phyloP scores from a whole-genome alignment of 768 basidiomycete species.

The Gautieria morchelliformis region DNA sequence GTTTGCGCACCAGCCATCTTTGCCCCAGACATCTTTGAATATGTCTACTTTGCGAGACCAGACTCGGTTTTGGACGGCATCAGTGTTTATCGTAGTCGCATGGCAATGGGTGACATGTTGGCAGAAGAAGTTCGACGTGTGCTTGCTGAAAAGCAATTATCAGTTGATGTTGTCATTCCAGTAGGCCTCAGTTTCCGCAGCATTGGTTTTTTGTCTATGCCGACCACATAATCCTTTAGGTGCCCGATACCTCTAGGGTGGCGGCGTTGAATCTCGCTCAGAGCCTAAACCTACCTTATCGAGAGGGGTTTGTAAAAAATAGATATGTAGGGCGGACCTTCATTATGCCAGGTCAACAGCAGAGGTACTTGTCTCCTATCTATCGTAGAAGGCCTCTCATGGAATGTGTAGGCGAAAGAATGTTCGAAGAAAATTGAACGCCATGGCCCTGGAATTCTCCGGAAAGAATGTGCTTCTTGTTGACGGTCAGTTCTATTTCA shows the following conservation, averaged over 20 bases:
- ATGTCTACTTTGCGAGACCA: conserved; percentile 95
- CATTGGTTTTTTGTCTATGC: background rate
- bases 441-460: conserved; percentile 95
- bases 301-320: conserved; percentile 98
- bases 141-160: conserved; percentile 53
- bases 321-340: conserved; percentile 97
- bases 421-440: conserved; percentile 90
- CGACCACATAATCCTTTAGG: conserved; percentile 30
- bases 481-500: conserved; percentile 54
- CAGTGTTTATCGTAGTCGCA: conserved; percentile 93
- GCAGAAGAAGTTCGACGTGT: conserved; percentile 79
- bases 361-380: conserved; percentile 44
- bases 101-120: conserved; percentile 98
- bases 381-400: background rate
- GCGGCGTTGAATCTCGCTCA: conserved; percentile 95
- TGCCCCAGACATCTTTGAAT: conserved; percentile 98
- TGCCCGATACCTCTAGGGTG: conserved; percentile 94
- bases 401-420: conserved; percentile 64
- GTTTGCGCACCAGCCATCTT: conserved; percentile 64
- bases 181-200: conserved; percentile 29
- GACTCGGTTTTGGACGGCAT: conserved; percentile 97
- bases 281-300: conserved; percentile 78
- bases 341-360: conserved; percentile 98
- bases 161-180: conserved; percentile 94
- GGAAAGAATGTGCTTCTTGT: conserved; percentile 91